Percentiles rank a stretch among this genome's conserved stretches.
Conservation (phyloP, 306 rosid genomes). For the Albizia julibrissin region DNA sequence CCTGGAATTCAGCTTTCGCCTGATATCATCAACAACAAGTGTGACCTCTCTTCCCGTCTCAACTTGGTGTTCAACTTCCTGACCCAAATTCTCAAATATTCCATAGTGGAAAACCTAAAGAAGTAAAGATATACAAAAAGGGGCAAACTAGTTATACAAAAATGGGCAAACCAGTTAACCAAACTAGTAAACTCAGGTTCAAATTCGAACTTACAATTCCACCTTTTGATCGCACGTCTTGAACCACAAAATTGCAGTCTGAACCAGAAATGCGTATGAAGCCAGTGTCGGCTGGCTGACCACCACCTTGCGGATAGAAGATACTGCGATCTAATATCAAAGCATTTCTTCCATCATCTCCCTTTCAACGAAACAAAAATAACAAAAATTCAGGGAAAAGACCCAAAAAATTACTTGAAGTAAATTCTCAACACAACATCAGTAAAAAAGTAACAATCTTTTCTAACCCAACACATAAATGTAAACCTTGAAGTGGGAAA, state of each 20-base stretch:
- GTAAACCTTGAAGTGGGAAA: slow-evolving; percentile 51
- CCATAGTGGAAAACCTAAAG: slow-evolving; percentile 72
- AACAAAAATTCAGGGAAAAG: background rate
- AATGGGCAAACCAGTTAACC: background rate
- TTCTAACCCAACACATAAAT: background rate
- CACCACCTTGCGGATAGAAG: slow-evolving; percentile 90
- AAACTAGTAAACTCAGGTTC: background rate
- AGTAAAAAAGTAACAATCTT: background rate
- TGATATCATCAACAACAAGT: slow-evolving; percentile 64
- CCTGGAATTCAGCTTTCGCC: slow-evolving; percentile 73
- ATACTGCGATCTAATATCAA: slow-evolving; percentile 69
- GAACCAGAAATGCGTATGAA: slow-evolving; percentile 39
- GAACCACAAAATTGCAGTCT: slow-evolving; percentile 51
- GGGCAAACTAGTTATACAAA: background rate
- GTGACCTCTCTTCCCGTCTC: slow-evolving; percentile 53
- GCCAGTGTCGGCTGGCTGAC: slow-evolving; percentile 78
- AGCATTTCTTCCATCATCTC: slow-evolving; percentile 59
- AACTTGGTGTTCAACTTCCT: slow-evolving; percentile 36
- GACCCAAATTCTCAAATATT: slow-evolving; percentile 44
- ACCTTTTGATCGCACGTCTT: slow-evolving; percentile 69
- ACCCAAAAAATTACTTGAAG: background rate
- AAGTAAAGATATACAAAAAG: background rate
- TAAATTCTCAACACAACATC: background rate
- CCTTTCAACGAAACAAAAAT: slow-evolving; percentile 31
- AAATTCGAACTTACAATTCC: slow-evolving; percentile 52